Evolutionary conservation across 148 eudicot genomes (phyloP), one percentile per base, ranked within the genome.

Genomic region (Rheum nobile): DNA sequence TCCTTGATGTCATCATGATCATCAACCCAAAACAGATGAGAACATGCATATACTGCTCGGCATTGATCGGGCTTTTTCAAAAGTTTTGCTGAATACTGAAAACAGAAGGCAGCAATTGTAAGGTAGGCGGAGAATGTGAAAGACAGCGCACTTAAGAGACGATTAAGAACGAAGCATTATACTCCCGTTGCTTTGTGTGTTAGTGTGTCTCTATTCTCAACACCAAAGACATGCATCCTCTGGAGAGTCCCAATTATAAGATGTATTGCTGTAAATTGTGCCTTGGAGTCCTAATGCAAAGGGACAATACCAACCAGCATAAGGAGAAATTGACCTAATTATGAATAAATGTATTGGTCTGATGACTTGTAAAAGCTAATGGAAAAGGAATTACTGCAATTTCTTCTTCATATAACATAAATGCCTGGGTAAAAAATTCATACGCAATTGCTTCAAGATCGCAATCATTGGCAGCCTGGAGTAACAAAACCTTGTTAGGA

Each of bases 181-280:
- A 96, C 99, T 92, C 99, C 99, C 24, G 99, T 96, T 67, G 99
- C 99, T 83, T 96, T 96, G 48, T 96, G 99, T 14, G 99, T 95
- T 57, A 95, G 79, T 43, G 99, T 95, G 80, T 95, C 99, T 76
- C 97, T 84, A 74, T 92, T 96, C 81, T 96, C 99, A 73, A 96
- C 86, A 26, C 97, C 97, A 82, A 96, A 92, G 26, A 90, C 90
- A 84, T 82, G 86, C 91, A 92, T 89, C 79, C 91, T 90, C 83
- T 96, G 99, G 54, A 96, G 89, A 75, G 91, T 96, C 73, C 99
- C 99, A 77, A 92, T 92, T 76, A 92, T 90, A 48, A 96, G 88
- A 84, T 96, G 99, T 83, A 96, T 96, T 57, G 99, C 96, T 61
- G 96, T 92, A 80, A 96, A 96, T 82, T 96, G 99, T 72, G 99